phyloP scores from a whole-genome alignment of 1,284 basidiomycete species.

The Takashimella tepidaria region DNA sequence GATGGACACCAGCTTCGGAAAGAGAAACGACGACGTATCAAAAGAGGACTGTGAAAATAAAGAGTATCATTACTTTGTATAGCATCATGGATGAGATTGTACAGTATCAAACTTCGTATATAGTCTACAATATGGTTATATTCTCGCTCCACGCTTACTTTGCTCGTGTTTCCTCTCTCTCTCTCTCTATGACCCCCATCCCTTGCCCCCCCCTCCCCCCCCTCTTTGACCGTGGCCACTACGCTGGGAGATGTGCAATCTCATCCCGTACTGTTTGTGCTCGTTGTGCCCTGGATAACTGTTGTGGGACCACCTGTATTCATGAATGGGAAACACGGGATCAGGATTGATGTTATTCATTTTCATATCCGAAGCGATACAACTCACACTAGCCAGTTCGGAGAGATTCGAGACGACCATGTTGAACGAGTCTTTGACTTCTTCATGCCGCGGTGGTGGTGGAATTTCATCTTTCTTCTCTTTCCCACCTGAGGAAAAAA shows the following conservation, averaged over 20 bases:
- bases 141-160: too few relatives aligned
- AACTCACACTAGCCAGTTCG: constrained; percentile 34
- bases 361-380: too few relatives aligned
- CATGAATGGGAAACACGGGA: constrained; percentile 3
- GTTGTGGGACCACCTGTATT: constrained; percentile 34
- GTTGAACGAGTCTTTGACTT: constrained; percentile 32
- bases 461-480: constrained; percentile 18
- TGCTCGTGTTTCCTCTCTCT: not conserved
- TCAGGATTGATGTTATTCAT: not conserved
- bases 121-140: not conserved
- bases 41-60: too few relatives aligned
- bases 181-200: not conserved
- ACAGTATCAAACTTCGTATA: too few relatives aligned
- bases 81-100: too few relatives aligned
- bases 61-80: too few relatives aligned
- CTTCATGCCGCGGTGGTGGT: constrained; percentile 32
- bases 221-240: not conserved
- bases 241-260: constrained; percentile 24
- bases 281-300: constrained; percentile 41
- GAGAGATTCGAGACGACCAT: constrained; percentile 28
- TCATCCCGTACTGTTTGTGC: constrained; percentile 44
- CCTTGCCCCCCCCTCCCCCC: not conserved
- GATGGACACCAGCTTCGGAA: too few relatives aligned
- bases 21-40: too few relatives aligned
- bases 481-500: constrained; percentile 8